phyloP scores from a whole-genome alignment of 2,329 filamentous ascomycete genomes.

The Penicillium italicum region DNA sequence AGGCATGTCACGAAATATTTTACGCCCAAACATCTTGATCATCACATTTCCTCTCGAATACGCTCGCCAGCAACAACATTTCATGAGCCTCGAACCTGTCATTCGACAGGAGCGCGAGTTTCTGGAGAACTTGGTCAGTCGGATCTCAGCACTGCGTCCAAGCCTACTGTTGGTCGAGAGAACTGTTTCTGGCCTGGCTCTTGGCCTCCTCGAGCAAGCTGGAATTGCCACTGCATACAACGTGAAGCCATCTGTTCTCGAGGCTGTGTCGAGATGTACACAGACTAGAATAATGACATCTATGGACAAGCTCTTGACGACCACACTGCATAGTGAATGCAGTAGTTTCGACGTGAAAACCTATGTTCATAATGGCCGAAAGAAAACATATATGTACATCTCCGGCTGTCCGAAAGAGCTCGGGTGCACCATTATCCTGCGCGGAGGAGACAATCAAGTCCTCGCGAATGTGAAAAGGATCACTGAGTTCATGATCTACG shows the following conservation, averaged over 20 bases:
- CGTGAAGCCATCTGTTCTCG: slow-evolving; percentile 92
- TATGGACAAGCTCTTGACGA: slow-evolving; percentile 82
- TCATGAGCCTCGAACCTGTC: slow-evolving; percentile 96
- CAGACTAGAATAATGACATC: slow-evolving; percentile 92
- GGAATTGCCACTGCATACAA: slow-evolving; percentile 94
- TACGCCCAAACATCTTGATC: slow-evolving; percentile 81
- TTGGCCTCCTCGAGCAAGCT: slow-evolving; percentile 82
- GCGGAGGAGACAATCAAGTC: slow-evolving; percentile 69
- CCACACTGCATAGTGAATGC: slow-evolving; percentile 72
- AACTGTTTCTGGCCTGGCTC: slow-evolving; percentile 83
- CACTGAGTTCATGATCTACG: slow-evolving; percentile 98
- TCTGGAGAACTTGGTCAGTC: slow-evolving; percentile 81
- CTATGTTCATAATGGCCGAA: slow-evolving; percentile 77
- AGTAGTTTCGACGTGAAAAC: slow-evolving; percentile 93
- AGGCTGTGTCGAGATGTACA: slow-evolving; percentile 88
- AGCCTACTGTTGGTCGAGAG: slow-evolving; percentile 88
- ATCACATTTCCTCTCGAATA: slow-evolving; percentile 96
- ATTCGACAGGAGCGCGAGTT: slow-evolving; percentile 97
- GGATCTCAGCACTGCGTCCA: slow-evolving; percentile 80
- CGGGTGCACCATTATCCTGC: slow-evolving; percentile 88
- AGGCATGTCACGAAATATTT: slow-evolving; percentile 86
- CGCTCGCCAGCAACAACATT: slow-evolving; percentile 85
- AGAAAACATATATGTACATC: slow-evolving; percentile 94
- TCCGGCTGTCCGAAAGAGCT: slow-evolving; percentile 86
- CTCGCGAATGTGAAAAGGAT: slow-evolving; percentile 83